phyloP scores from a whole-genome alignment of 306 rosid genomes.

The Dalbergia cochinchinensis region DNA sequence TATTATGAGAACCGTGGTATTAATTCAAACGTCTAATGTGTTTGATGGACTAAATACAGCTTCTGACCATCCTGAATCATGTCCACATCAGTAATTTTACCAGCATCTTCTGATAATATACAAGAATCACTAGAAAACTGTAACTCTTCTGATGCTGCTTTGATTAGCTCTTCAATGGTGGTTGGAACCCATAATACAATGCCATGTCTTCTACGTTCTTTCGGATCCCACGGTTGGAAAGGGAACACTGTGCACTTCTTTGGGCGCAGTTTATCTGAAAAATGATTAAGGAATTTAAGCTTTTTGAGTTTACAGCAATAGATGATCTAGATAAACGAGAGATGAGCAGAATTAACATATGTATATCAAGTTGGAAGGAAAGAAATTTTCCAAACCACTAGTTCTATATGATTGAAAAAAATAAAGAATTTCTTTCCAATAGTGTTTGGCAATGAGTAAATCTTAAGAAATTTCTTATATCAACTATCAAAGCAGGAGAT shows the following conservation, averaged over 20 bases:
- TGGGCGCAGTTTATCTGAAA: slow-evolving; percentile 69
- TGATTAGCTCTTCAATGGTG: slow-evolving; percentile 73
- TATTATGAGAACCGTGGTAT: slow-evolving; percentile 9
- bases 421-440: too few species aligned
- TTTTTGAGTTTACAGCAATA: slow-evolving; percentile 1
- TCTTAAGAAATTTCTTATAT: background rate
- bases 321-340: slow-evolving; percentile 3
- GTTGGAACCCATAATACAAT: slow-evolving; percentile 82
- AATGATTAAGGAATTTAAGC: slow-evolving; percentile 22
- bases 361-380: slow-evolving; percentile 19
- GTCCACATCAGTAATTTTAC: slow-evolving; percentile 76
- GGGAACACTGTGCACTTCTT: slow-evolving; percentile 90
- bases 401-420: background rate
- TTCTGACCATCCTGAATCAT: slow-evolving; percentile 81
- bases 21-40: slow-evolving; percentile 44
- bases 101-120: slow-evolving; percentile 87
- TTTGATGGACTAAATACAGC: slow-evolving; percentile 68
- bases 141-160: slow-evolving; percentile 61
- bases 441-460: background rate
- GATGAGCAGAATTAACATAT: background rate
- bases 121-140: slow-evolving; percentile 49
- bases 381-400: background rate
- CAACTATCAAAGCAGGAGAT: background rate
- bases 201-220: slow-evolving; percentile 72
- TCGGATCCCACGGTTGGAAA: slow-evolving; percentile 84